Conservation (phyloP, 2,329 filamentous ascomycete species). For the Colletotrichum chlorophyti region DNA sequence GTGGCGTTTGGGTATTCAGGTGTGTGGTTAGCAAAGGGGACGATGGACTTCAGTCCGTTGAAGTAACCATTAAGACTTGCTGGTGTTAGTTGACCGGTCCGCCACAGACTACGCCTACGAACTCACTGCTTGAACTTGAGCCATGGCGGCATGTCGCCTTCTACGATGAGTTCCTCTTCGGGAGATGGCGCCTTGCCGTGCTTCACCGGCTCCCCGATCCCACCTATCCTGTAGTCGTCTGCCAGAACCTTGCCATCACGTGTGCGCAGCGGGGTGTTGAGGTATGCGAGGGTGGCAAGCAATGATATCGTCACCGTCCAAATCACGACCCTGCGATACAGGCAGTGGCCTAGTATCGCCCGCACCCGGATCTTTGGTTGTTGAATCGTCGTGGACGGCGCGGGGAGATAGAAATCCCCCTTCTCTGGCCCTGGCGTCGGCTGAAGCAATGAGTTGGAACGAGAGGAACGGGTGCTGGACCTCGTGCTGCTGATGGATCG, state of each 20-base stretch:
- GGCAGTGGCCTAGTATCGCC: constrained; percentile 56
- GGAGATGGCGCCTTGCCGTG: constrained; percentile 41
- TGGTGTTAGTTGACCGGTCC: constrained; percentile 12
- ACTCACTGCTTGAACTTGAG: constrained; percentile 51
- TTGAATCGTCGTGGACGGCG: constrained; percentile 25
- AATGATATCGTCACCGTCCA: constrained; percentile 53
- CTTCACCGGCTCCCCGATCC: constrained; percentile 21
- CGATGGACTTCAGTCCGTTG: constrained; percentile 76
- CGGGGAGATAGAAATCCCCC: constrained; percentile 26
- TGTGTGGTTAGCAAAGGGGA: constrained; percentile 66
- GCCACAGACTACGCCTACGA: background rate
- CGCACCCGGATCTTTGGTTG: constrained; percentile 47
- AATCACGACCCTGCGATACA: constrained; percentile 59
- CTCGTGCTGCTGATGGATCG: constrained; percentile 27
- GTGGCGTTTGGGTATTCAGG: constrained; percentile 74
- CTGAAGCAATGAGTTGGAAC: constrained; percentile 27
- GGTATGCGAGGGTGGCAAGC: constrained; percentile 49
- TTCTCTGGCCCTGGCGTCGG: constrained; percentile 19
- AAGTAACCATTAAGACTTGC: constrained; percentile 81
- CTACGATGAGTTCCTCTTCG: constrained; percentile 41
- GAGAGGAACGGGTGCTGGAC: constrained; percentile 29
- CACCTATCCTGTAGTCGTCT: constrained; percentile 27
- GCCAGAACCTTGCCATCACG: constrained; percentile 32
- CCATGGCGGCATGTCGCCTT: constrained; percentile 44
- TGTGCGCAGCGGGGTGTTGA: constrained; percentile 38